Evolutionary conservation across 2,329 filamentous ascomycete genomes (phyloP).

Genomic region (Aspergillus udagawae): DNA sequence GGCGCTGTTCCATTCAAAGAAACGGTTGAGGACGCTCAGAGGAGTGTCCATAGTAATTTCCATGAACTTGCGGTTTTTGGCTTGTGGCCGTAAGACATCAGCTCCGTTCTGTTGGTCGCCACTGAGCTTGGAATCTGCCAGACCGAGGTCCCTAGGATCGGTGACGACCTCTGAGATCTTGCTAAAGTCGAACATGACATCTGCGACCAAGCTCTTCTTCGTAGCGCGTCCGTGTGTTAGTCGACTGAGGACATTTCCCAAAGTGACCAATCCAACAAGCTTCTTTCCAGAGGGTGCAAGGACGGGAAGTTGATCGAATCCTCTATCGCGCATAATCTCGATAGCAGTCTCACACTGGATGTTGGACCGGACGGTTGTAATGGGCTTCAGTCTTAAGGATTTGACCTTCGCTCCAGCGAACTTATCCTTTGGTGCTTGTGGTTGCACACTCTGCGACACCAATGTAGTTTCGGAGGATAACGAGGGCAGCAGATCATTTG

Average conservation of each 20-base stretch:
- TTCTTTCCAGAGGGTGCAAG: slow-evolving; percentile 64
- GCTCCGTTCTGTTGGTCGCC: slow-evolving; percentile 7
- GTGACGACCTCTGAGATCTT: slow-evolving; percentile 84
- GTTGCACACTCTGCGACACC: slow-evolving; percentile 22
- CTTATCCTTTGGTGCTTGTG: slow-evolving; percentile 55
- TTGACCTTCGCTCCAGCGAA: slow-evolving; percentile 76
- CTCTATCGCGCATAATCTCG: slow-evolving; percentile 97
- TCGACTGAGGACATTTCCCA: slow-evolving; percentile 90
- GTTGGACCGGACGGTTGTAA: slow-evolving; percentile 73
- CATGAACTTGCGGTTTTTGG: slow-evolving; percentile 69
- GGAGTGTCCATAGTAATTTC: slow-evolving; percentile 92
- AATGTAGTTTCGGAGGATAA: slow-evolving; percentile 46
- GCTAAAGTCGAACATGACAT: slow-evolving; percentile 96
- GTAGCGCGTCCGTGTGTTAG: slow-evolving; percentile 79
- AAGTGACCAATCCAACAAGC: slow-evolving; percentile 87
- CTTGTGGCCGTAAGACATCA: slow-evolving; percentile 34
- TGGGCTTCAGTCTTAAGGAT: slow-evolving; percentile 83
- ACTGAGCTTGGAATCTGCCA: slow-evolving; percentile 21
- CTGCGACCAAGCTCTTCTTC: slow-evolving; percentile 67
- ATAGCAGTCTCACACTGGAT: slow-evolving; percentile 80
- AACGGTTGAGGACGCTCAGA: slow-evolving; percentile 76
- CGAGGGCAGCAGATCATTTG: slow-evolving; percentile 80
- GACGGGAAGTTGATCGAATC: slow-evolving; percentile 95
- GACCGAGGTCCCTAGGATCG: slow-evolving; percentile 67
- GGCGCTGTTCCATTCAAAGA: slow-evolving; percentile 97